phyloP scores from a whole-genome alignment of 2,329 filamentous ascomycete genomes.

The Ascochyta viciae-villosae region DNA sequence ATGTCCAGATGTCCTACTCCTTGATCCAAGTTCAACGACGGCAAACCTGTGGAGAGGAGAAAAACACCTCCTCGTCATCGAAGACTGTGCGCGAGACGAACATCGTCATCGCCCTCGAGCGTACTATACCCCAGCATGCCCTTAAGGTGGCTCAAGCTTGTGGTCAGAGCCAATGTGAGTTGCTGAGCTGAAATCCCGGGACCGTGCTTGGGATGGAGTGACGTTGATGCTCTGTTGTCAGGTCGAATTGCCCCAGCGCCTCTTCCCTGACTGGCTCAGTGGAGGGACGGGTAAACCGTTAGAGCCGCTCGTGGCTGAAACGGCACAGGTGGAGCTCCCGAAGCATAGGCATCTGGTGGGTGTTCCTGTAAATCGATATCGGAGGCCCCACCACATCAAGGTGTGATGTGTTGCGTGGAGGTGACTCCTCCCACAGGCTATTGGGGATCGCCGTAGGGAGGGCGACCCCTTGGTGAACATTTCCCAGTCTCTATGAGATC shows the following conservation, averaged over 20 bases:
- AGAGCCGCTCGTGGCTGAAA: slow-evolving; percentile 32
- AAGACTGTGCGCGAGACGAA: not conserved
- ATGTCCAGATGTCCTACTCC: slow-evolving; percentile 15
- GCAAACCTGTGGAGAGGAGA: slow-evolving; percentile 2
- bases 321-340: slow-evolving; percentile 30
- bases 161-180: slow-evolving; percentile 1
- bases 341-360: slow-evolving; percentile 16
- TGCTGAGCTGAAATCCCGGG: not conserved
- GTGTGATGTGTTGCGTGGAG: slow-evolving; percentile 27
- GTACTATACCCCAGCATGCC: slow-evolving; percentile 13
- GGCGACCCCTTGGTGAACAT: not conserved
- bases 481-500: too few relatives aligned
- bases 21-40: not conserved
- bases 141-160: slow-evolving; percentile 8
- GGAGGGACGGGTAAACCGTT: slow-evolving; percentile 22
- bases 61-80: slow-evolving; percentile 19
- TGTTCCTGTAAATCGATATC: slow-evolving; percentile 35
- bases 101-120: slow-evolving; percentile 5
- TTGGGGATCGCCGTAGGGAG: not conserved
- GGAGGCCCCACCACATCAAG: slow-evolving; percentile 26
- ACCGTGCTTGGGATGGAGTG: slow-evolving; percentile 20
- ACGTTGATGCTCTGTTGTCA: slow-evolving; percentile 42
- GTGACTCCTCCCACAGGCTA: not conserved
- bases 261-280: slow-evolving; percentile 26
- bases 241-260: slow-evolving; percentile 28